Evolutionary conservation across 2,329 filamentous ascomycete genomes (phyloP).

Genomic region (Lachnellula arida): DNA sequence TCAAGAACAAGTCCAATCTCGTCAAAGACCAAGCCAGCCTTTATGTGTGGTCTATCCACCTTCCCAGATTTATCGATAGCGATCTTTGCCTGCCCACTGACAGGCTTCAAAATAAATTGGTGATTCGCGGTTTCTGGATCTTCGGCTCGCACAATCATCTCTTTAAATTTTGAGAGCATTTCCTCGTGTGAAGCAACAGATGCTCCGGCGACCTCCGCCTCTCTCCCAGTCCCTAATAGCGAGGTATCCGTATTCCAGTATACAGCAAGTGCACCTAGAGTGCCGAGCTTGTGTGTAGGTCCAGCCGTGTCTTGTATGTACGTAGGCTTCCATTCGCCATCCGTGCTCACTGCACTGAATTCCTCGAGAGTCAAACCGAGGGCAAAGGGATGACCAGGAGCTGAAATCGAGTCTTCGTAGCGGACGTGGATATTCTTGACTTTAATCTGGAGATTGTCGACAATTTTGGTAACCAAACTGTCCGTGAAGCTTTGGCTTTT

Average conservation of each 20-base stretch:
- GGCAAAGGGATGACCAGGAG: conserved; percentile 91
- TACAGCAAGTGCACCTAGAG: conserved; percentile 79
- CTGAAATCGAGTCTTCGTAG: conserved; percentile 96
- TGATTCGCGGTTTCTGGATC: conserved; percentile 53
- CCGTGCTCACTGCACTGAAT: conserved; percentile 94
- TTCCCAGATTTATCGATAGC: conserved; percentile 93
- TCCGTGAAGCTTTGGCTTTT: conserved; percentile 98
- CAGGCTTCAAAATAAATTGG: conserved; percentile 93
- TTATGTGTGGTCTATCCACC: conserved; percentile 74
- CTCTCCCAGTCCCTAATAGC: conserved; percentile 76
- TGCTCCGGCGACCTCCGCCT: conserved; percentile 54
- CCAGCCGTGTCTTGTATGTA: conserved; percentile 85
- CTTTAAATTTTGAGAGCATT: conserved; percentile 70
- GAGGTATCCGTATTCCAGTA: conserved; percentile 98
- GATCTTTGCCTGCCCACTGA: conserved; percentile 90
- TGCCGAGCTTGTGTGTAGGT: conserved; percentile 90
- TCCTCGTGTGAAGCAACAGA: conserved; percentile 67
- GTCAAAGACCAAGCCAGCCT: conserved; percentile 87
- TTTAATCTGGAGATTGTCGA: conserved; percentile 96
- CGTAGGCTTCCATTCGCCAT: conserved; percentile 89
- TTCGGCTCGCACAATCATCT: conserved; percentile 72
- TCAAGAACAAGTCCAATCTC: conserved; percentile 98
- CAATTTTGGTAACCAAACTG: conserved; percentile 90
- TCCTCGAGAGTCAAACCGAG: conserved; percentile 89
- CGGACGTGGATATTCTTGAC: conserved; percentile 98